Evolutionary conservation across 2,329 filamentous ascomycete species (phyloP).

Genomic region (Blumeriella jaapii): DNA sequence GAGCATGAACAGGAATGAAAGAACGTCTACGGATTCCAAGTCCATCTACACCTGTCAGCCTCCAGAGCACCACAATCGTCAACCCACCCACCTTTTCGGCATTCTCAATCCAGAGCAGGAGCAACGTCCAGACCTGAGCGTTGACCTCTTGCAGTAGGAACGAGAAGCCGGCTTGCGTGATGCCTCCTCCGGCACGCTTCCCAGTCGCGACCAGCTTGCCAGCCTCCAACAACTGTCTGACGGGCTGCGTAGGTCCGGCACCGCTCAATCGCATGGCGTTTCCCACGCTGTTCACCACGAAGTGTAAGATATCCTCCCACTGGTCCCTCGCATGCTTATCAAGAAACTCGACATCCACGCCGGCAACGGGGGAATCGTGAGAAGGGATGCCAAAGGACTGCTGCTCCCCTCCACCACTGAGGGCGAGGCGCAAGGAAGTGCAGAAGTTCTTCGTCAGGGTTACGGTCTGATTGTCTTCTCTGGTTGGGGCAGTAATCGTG

Average conservation of each 20-base stretch:
- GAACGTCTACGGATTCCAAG: slow-evolving; percentile 84
- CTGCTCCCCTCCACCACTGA: slow-evolving; percentile 77
- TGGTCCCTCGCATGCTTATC: slow-evolving; percentile 78
- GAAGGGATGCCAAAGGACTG: slow-evolving; percentile 87
- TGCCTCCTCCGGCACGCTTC: slow-evolving; percentile 44
- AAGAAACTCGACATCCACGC: slow-evolving; percentile 59
- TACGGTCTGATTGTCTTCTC: slow-evolving; percentile 58
- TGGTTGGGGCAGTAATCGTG: slow-evolving; percentile 47
- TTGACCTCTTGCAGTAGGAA: slow-evolving; percentile 93
- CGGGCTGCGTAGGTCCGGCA: slow-evolving; percentile 58
- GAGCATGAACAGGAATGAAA: slow-evolving; percentile 92
- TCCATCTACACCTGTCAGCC: slow-evolving; percentile 29
- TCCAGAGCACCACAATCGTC: background rate
- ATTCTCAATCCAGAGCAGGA: slow-evolving; percentile 86
- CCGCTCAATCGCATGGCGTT: slow-evolving; percentile 35
- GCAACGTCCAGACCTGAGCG: slow-evolving; percentile 90
- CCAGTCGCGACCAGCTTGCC: slow-evolving; percentile 66
- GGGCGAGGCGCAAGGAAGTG: slow-evolving; percentile 68
- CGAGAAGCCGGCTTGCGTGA: slow-evolving; percentile 87
- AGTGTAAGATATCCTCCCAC: slow-evolving; percentile 95
- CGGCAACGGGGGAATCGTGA: slow-evolving; percentile 45
- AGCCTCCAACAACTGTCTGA: slow-evolving; percentile 71
- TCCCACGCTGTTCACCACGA: slow-evolving; percentile 72
- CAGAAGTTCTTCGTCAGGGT: slow-evolving; percentile 73
- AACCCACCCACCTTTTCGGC: slow-evolving; percentile 44